phyloP scores from a whole-genome alignment of 2,329 filamentous ascomycete genomes.

The Ilyonectria mors-panacis region DNA sequence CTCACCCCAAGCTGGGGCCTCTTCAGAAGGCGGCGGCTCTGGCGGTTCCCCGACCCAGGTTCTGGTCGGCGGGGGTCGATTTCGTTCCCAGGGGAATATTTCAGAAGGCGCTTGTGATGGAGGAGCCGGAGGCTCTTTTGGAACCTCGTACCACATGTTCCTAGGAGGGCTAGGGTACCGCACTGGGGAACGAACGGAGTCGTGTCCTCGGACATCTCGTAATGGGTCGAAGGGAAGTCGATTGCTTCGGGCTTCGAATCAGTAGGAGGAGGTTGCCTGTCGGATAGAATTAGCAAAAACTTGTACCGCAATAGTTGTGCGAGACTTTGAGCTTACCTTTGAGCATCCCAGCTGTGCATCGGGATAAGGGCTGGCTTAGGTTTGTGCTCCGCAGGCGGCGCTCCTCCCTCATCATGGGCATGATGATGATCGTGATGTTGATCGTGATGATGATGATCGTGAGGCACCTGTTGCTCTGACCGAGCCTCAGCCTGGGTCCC shows the following conservation, averaged over 20 bases:
- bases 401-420: constrained; percentile 32
- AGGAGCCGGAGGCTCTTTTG: constrained; percentile 71
- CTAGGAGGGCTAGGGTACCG: constrained; percentile 87
- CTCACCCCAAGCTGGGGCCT: constrained; percentile 38
- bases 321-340: constrained; percentile 58
- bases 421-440: constrained; percentile 32
- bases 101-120: constrained; percentile 71
- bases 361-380: constrained; percentile 42
- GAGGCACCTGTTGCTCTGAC: constrained; percentile 53
- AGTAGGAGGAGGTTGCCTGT: constrained; percentile 74
- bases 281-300: constrained; percentile 29
- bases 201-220: constrained; percentile 85
- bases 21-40: constrained; percentile 42
- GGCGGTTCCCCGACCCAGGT: constrained; percentile 64
- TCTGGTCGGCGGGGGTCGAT: constrained; percentile 74
- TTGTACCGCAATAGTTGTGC: background rate
- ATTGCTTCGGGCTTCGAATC: constrained; percentile 86
- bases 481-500: constrained; percentile 65
- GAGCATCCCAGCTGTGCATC: constrained; percentile 67
- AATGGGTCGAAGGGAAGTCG: constrained; percentile 84
- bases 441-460: constrained; percentile 36
- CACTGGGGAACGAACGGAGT: constrained; percentile 83
- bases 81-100: constrained; percentile 93
- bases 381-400: constrained; percentile 40
- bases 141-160: constrained; percentile 91